A percentile compares a stretch with the other conserved stretches of the same genome.
These are phyloP conservation scores for Zygosaccharomyces siamensis DNA, from an alignment of 805 yeast species.

Conservation along the genomic window DNA sequence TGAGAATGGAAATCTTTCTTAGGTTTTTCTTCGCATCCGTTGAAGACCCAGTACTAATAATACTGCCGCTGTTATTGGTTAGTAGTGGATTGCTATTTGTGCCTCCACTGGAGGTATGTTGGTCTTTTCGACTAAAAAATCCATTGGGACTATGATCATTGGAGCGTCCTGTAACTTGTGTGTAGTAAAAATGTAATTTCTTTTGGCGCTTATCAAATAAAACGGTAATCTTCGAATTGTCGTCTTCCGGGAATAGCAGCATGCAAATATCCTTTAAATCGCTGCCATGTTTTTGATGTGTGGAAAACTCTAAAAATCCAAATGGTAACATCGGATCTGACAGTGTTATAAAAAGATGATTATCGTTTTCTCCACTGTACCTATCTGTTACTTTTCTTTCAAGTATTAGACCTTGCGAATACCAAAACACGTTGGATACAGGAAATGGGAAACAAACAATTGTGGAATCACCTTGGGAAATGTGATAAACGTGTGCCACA, in stretches of 20 bases:
- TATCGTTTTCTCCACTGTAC: slow-evolving; percentile 6
- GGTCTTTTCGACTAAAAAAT: neutral
- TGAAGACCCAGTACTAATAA: slow-evolving; percentile 1
- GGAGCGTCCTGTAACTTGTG: slow-evolving; percentile 17
- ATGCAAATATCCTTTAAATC: slow-evolving; percentile 16
- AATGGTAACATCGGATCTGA: slow-evolving; percentile 72
- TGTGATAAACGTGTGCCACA: slow-evolving; percentile 54
- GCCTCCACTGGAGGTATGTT: neutral
- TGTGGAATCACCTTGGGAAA: slow-evolving; percentile 53
- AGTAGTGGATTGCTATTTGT: neutral
- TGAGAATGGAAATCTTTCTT: slow-evolving; percentile 23
- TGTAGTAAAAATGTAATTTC: slow-evolving; percentile 24
- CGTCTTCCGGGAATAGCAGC: slow-evolving; percentile 25
- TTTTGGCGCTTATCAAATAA: slow-evolving; percentile 19
- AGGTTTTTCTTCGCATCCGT: slow-evolving; percentile 7
- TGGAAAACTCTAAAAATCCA: slow-evolving; percentile 65
- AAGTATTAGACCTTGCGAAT: slow-evolving; percentile 61
- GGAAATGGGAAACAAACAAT: slow-evolving; percentile 66
- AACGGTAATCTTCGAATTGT: slow-evolving; percentile 30
- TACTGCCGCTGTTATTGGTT: neutral
- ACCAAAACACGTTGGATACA: slow-evolving; percentile 56
- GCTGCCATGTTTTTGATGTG: slow-evolving; percentile 45
- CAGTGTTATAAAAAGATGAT: slow-evolving; percentile 52
- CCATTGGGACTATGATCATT: neutral
- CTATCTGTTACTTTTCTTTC: slow-evolving; percentile 41